Evolutionary conservation across 768 basidiomycete genomes (phyloP), one percentile per base, ranked within the genome.

Genomic region (Mrakia gelida): DNA sequence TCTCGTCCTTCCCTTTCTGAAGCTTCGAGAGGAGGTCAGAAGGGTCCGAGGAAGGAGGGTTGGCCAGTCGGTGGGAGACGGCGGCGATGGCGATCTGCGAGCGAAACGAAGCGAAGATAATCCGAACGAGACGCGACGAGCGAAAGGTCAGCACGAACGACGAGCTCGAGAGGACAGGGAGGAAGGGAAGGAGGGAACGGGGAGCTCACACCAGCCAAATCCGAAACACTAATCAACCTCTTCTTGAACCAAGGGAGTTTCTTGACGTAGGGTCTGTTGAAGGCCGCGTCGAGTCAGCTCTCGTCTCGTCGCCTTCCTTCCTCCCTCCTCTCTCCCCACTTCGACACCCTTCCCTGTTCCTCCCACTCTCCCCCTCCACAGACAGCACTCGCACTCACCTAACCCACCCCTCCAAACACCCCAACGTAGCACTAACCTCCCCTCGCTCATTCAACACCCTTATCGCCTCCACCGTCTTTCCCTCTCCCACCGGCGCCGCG

Each of bases 351-450:
- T 16, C 59, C 13, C 59, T 59, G n/a, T 9, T 59, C 23, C n/a
- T 15, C 13, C 23, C 28, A 26, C 13, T 59, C 59, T 13, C 26
- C 11, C 52, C 11, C 30, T 26, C 21, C 18, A 1, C 16, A 9
- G 23, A 59, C 28, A 21, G 52, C 9, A 15, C 23, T 32, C 11
- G 26, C 2, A 80, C 81, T 8, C 81, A 81, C 59, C 85, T 88
- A 88, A 91, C 89, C 85, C 86, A 89, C 1, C 89, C 87, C 0
- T 92, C 91, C 23, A 95, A 86, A 15, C 89, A 90, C 18, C 93
- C 94, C 86, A 94, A 89, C 0, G 92, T 90, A 79, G 92, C 92
- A 5, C 91, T 91, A 84, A 88, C 95, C 83, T 93, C 93, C 79
- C 94, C 94, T 30, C 94, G 91, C 75, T 91, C 90, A 83, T 95